These are phyloP conservation scores for Leccinum uliginosum DNA, from an alignment of 768 basidiomycete genomes.

Conservation along the genomic window DNA sequence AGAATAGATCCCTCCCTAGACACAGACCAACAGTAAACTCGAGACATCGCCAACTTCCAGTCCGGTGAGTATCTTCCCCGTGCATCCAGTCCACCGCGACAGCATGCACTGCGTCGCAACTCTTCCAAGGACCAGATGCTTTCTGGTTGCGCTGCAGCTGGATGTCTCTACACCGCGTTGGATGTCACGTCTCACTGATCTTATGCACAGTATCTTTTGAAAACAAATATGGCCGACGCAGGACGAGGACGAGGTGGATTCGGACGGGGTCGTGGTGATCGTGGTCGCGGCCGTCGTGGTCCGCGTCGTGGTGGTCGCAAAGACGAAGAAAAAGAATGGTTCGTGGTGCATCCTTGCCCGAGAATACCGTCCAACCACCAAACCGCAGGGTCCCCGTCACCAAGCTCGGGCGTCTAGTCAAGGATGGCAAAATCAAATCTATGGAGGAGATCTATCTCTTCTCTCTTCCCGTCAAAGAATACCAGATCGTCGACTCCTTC, in stretches of 20 bases:
- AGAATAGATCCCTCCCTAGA: conserved; percentile 3
- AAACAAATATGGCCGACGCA: conserved; percentile 75
- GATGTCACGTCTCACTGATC: conserved; percentile 42
- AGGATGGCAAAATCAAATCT: conserved; percentile 99
- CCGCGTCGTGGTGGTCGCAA: conserved; percentile 96
- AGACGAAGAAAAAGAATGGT: conserved; percentile 99
- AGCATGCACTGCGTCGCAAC: background rate
- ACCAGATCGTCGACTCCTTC: conserved; percentile 99
- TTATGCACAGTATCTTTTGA: conserved; percentile 19
- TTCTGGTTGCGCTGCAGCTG: conserved; percentile 31
- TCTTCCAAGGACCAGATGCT: background rate
- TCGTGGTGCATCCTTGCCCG: conserved; percentile 24
- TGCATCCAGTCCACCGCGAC: background rate
- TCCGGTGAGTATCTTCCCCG: conserved; percentile 33
- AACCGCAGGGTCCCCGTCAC: conserved; percentile 86
- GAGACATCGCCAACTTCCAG: conserved; percentile 21
- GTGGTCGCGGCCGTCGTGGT: conserved; percentile 63
- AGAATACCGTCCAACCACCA: conserved; percentile 5
- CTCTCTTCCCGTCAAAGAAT: conserved; percentile 99
- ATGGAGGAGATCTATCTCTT: conserved; percentile 99
- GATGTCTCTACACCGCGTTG: conserved; percentile 38
- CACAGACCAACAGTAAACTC: conserved; percentile 12
- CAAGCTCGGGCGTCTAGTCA: conserved; percentile 97
- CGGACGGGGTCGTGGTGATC: conserved; percentile 77
- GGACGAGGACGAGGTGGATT: conserved; percentile 90